Evolutionary conservation across 2,329 filamentous ascomycete genomes (phyloP).

Genomic region (Onygena corvina): DNA sequence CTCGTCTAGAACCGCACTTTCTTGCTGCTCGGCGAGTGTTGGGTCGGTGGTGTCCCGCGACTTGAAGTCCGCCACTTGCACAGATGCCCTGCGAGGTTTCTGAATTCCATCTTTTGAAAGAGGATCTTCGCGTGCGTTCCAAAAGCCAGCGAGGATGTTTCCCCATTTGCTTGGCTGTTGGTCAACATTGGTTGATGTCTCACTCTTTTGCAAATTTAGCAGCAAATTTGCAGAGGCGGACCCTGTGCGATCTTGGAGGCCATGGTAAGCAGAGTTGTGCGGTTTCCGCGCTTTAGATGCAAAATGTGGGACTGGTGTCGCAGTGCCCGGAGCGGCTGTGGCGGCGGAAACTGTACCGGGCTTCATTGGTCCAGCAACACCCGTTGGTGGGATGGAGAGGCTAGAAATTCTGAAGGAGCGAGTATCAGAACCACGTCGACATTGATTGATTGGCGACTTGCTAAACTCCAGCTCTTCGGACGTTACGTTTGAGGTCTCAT

Average conservation of each 20-base stretch:
- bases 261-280: constrained; percentile 18
- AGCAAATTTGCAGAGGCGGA: constrained; percentile 45
- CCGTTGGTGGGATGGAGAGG: constrained; percentile 37
- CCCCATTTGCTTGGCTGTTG: constrained; percentile 42
- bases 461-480: constrained; percentile 25
- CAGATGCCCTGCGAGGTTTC: background rate
- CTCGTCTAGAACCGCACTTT: background rate
- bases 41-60: background rate
- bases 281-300: constrained; percentile 28
- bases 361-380: constrained; percentile 28
- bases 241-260: constrained; percentile 25
- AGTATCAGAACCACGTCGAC: constrained; percentile 34
- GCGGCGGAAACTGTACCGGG: constrained; percentile 42
- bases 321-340: constrained; percentile 39
- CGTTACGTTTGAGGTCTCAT: constrained; percentile 29
- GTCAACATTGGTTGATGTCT: constrained; percentile 40
- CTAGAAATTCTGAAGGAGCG: constrained; percentile 33
- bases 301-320: constrained; percentile 45
- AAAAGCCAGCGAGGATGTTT: constrained; percentile 45
- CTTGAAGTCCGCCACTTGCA: background rate
- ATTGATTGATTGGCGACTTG: constrained; percentile 18
- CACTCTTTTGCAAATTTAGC: constrained; percentile 42
- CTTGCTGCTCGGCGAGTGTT: background rate
- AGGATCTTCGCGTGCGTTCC: constrained; percentile 35
- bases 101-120: background rate